Percentiles rank a stretch among this genome's conserved stretches.
Conservation (phyloP, 805 yeast species). For the Candida namnaoensis region DNA sequence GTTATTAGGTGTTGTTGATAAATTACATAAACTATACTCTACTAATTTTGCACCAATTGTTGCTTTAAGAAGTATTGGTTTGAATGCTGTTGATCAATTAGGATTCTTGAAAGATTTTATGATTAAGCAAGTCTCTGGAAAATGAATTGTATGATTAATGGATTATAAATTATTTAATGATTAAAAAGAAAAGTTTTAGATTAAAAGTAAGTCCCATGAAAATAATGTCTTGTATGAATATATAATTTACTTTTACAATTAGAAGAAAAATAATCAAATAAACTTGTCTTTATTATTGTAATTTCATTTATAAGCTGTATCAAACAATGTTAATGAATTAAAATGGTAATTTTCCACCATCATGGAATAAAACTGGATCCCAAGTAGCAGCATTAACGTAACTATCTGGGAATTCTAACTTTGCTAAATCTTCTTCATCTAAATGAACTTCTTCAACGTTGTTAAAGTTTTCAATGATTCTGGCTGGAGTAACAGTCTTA, state of each 20-base stretch:
- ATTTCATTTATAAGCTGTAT: too few relatives aligned
- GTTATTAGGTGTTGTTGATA: conserved; percentile 83
- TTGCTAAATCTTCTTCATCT: neutral
- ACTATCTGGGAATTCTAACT: conserved; percentile 1
- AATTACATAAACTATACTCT: conserved; percentile 79
- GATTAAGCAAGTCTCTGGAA: conserved; percentile 46
- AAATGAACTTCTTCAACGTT: conserved; percentile 18
- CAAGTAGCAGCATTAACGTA: neutral
- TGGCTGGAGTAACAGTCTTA: conserved; percentile 24
- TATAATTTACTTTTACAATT: too few relatives aligned
- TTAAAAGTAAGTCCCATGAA: too few relatives aligned
- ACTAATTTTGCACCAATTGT: conserved; percentile 71
- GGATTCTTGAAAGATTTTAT: conserved; percentile 62
- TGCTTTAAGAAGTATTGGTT: conserved; percentile 64
- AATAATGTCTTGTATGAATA: too few relatives aligned
- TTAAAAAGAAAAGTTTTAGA: too few relatives aligned
- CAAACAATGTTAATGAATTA: too few relatives aligned
- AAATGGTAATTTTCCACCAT: too few relatives aligned
- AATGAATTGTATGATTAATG: conserved; percentile 2
- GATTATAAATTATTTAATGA: too few relatives aligned
- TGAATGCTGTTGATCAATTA: conserved; percentile 56
- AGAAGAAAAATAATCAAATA: too few relatives aligned
- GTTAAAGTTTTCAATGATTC: conserved; percentile 28
- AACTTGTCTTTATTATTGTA: too few relatives aligned
- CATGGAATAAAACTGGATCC: too few relatives aligned